Base-by-base conservation (phyloP, 164 flowering plant species). In the Chloranthus sessilifolius region DNA sequence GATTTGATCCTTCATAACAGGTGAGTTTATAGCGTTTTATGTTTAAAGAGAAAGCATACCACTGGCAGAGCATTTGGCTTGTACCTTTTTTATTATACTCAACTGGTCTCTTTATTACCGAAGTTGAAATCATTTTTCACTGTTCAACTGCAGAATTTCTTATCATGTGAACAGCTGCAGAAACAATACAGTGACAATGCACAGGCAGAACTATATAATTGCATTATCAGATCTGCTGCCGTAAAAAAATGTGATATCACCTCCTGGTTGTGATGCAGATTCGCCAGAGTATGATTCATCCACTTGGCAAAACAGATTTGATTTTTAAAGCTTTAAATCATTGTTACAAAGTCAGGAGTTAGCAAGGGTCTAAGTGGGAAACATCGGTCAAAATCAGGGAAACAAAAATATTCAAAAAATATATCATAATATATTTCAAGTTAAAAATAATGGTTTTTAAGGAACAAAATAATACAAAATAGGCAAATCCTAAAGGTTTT, bases 221-320 rank as follows among this genome's bases (percentile, higher is more conserved):
- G 66, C 58, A 56, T 70, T 22, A 70, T 78, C 45, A 75, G 51
- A 65, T 60, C 63, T 64, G 60, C 56, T 44, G 37, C 78, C 6
- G 65, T 77, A n/a, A 25, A 70, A 55, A 52, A 86, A 77, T 74
- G 71, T 76, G 19, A 47, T 89, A 35, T 66, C 84, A 26, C 88
- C 90, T 2, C 60, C 31, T 39, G 76, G 80, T 16, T 80, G 75
- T 68, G 80, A 82, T 69, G 58, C 68, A 40, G 70, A 74, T 62
- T 83, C 88, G 37, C 48, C 73, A 37, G 95, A 88, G 96, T 88
- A 81, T n/a, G n/a, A n/a, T n/a, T n/a, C n/a, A n/a, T n/a, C n/a
- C n/a, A n/a, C n/a, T n/a, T n/a, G n/a, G n/a, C n/a, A n/a, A n/a
- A n/a, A n/a, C n/a, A n/a, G n/a, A n/a, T n/a, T n/a, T n/a, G n/a